Evolutionary conservation across 176 grass and related monocot genomes (phyloP), one percentile per base, ranked within the genome.

Genomic region (Chrysopogon serrulatus): DNA sequence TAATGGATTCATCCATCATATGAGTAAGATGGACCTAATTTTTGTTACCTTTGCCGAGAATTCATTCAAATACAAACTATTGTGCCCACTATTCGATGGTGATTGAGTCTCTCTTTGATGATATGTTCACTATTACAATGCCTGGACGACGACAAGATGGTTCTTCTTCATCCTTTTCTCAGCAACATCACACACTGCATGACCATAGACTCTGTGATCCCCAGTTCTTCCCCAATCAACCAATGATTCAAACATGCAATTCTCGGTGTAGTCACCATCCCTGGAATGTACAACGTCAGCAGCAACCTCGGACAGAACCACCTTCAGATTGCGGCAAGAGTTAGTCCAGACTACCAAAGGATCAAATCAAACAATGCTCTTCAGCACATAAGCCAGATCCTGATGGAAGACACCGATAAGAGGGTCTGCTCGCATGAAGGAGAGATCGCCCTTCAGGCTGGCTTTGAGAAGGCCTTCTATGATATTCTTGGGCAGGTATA

Each of bases 341-440:
- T 16, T 8, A 73, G 24, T 26, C 53, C 68, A 40, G 84, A 73
- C 23, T 62, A 73, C 39, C 21, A 42, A 10, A 43, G 8, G 76
- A 86, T 49, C 54, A 51, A 56, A 72, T 73, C 88, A 57, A 45
- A 81, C 27, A 68, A 70, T 21, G 21, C 53, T 30, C 60, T 88
- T 68, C 40, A 57, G 68, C 56, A 82, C 80, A 88, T 88, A 71
- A 91, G 61, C 68, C 41, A 59, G 47, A 85, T 84, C 59, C 60
- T 91, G 66, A 77, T 88, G 71, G 81, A 88, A 35, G 85, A 85
- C 45, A 33, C 63, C 9, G 68, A 91, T 33, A 81, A 81, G 35
- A 83, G 67, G 44, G 41, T 41, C 10, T 10, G 9, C 61, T 14
- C 18, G 13, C 34, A 56, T 64, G 53, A 84, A 74, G 80, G 66